Conservation (phyloP, 164 flowering plant species). For the Cinnamomum chago region DNA sequence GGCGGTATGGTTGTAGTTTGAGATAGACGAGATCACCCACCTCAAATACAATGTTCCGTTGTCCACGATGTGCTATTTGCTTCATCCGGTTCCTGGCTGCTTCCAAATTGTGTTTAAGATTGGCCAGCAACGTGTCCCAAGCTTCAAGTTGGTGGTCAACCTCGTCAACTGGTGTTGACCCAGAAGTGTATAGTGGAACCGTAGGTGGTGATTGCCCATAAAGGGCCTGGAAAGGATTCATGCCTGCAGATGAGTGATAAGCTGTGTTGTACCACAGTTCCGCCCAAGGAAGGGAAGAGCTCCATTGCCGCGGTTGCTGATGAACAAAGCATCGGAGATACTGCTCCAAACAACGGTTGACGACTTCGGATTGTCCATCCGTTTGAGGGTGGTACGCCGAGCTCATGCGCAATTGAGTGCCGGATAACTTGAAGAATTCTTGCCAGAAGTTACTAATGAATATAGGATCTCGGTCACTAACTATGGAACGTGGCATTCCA, state of each 20-base stretch:
- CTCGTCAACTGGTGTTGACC: background rate
- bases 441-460: constrained; percentile 13
- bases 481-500: constrained; percentile 9
- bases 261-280: background rate
- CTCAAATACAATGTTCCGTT: background rate
- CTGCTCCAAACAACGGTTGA: background rate
- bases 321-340: background rate
- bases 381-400: constrained; percentile 17
- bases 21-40: constrained; percentile 6
- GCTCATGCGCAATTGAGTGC: constrained; percentile 3
- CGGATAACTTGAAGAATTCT: background rate
- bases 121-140: background rate
- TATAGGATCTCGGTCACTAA: constrained; percentile 9
- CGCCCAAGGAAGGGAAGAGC: background rate
- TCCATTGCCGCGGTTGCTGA: background rate
- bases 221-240: background rate
- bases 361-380: no score
- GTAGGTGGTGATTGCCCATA: background rate
- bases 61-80: background rate
- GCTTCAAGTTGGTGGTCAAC: background rate
- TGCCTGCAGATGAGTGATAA: background rate
- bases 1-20: background rate
- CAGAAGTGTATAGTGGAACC: background rate
- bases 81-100: constrained; percentile 5
- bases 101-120: background rate